These are phyloP conservation scores for Perkinsela sp. DNA, from an alignment of 208 protist genomes.

Conservation along the genomic window DNA sequence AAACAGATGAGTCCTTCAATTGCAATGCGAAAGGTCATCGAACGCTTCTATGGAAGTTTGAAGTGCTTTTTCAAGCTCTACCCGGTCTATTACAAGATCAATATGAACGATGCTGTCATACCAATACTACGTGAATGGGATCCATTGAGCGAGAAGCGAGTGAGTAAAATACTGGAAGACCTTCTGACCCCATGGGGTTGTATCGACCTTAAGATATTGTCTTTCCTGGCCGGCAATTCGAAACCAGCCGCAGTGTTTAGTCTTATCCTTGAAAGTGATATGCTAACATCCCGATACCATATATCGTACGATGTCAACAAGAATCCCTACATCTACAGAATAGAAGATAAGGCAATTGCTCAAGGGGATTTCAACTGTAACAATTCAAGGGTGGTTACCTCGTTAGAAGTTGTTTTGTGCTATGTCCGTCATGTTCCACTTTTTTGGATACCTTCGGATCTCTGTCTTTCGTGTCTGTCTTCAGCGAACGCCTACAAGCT, in stretches of 20 bases:
- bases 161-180: not conserved
- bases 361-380: not conserved
- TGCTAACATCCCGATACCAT: not conserved
- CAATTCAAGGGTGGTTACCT: not conserved
- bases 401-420: not conserved
- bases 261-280: not conserved
- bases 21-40: not conserved
- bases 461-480: not conserved
- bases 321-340: not conserved
- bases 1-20: not conserved
- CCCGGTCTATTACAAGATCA: not conserved
- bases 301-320: not conserved
- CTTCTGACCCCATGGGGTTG: not conserved
- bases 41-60: not conserved
- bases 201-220: not conserved
- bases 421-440: not conserved
- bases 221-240: not conserved
- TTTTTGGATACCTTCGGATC: not conserved
- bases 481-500: not conserved
- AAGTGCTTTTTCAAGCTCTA: not conserved
- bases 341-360: not conserved
- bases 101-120: not conserved
- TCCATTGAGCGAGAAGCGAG: not conserved
- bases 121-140: not conserved
- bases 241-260: not conserved